Evolutionary conservation across 177 flowering plant species (phyloP).

Genomic region (Telopea speciosissima): DNA sequence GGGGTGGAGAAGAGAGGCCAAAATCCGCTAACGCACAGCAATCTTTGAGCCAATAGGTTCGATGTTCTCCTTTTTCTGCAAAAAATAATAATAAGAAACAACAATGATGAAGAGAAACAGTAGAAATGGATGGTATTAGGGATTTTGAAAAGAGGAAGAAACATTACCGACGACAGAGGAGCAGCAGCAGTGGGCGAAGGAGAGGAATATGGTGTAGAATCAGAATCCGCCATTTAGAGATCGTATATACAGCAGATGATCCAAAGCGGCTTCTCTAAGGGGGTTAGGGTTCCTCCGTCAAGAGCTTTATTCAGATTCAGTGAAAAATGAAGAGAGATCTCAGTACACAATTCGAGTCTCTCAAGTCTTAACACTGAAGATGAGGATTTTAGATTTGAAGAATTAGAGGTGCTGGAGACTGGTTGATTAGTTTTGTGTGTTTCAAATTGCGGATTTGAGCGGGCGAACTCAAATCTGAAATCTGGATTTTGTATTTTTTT

Average conservation of each 20-base stretch:
- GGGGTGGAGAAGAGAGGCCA: not conserved
- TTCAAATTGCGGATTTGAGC: not conserved
- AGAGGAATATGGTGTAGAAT: conserved; percentile 33
- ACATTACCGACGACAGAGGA: conserved; percentile 34
- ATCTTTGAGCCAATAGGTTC: conserved; percentile 54
- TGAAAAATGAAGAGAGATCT: no score
- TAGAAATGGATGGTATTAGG: not conserved
- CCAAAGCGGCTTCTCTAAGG: not conserved
- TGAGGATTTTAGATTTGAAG: no score
- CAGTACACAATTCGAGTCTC: no score
- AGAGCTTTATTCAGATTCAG: no score
- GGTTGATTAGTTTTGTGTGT: not conserved
- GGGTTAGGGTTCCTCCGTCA: conserved; percentile 21
- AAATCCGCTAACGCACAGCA: conserved; percentile 31
- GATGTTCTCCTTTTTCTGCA: conserved; percentile 61
- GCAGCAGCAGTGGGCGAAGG: conserved; percentile 20
- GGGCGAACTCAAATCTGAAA: not conserved
- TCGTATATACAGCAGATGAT: not conserved
- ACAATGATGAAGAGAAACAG: not conserved
- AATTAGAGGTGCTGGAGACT: no score
- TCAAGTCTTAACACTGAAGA: no score
- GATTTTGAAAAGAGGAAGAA: not conserved
- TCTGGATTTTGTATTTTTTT: not conserved
- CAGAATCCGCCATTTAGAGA: conserved; percentile 41
- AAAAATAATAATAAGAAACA: conserved; percentile 1